These are phyloP conservation scores for Haberlea rhodopensis DNA, from an alignment of 257 asterid genomes.

Conservation along the genomic window DNA sequence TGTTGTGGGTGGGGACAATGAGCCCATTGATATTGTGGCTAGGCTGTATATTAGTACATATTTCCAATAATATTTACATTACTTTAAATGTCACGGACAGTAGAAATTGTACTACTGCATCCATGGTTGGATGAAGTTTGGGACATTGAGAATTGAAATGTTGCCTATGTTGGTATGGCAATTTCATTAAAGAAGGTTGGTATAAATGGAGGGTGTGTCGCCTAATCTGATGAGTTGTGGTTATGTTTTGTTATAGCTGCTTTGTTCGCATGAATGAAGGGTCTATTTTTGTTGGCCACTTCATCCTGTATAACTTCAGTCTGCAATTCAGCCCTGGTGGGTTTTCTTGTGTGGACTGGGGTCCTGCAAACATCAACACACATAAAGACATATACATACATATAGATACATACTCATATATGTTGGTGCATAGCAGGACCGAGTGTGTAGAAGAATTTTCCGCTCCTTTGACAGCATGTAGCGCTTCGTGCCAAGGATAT, in stretches of 20 bases:
- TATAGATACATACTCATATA: too few species aligned
- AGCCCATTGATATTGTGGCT: conserved; percentile 72
- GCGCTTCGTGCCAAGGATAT: not conserved
- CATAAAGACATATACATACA: too few species aligned
- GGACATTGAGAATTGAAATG: conserved; percentile 7
- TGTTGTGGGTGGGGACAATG: conserved; percentile 74
- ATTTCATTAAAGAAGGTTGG: not conserved
- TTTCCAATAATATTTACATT: conserved; percentile 22
- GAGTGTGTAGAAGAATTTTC: too few species aligned
- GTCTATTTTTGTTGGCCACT: conserved; percentile 25
- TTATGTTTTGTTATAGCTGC: conserved; percentile 25
- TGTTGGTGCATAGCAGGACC: too few species aligned
- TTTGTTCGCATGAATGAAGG: conserved; percentile 15
- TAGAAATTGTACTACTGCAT: not conserved
- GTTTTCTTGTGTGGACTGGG: too few species aligned
- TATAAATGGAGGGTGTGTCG: conserved; percentile 18
- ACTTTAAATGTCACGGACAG: not conserved
- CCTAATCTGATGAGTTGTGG: conserved; percentile 21
- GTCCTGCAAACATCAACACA: too few species aligned
- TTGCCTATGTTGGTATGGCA: conserved; percentile 1
- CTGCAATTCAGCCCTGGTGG: not conserved
- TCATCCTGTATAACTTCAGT: conserved; percentile 11
- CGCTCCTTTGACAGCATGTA: not conserved
- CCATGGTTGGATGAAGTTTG: conserved; percentile 21
- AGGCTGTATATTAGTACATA: conserved; percentile 68